phyloP scores from a whole-genome alignment of 352 stramenopile species.

The Phytophthora macrochlamydospora region DNA sequence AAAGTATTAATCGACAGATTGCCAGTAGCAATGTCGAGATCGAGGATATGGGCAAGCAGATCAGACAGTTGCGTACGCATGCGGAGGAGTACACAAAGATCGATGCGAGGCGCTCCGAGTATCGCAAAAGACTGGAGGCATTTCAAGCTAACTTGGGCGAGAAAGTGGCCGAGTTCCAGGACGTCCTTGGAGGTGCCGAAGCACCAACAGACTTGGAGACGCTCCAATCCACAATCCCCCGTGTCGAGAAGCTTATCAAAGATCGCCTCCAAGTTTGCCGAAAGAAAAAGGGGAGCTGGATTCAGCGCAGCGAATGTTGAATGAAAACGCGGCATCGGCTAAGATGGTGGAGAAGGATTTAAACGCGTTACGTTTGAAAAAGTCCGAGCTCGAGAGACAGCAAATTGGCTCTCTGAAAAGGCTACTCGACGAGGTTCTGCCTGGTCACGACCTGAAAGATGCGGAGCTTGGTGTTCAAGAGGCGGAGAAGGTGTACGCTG shows the following conservation, averaged over 20 bases:
- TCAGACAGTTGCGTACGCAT: constrained; percentile 58
- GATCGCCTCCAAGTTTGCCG: constrained; percentile 28
- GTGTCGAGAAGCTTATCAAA: constrained; percentile 31
- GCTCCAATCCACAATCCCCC: constrained; percentile 23
- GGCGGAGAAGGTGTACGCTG: constrained; percentile 68
- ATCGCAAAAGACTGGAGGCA: constrained; percentile 47
- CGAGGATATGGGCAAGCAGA: constrained; percentile 47
- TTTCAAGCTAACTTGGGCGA: constrained; percentile 50
- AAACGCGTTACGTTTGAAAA: constrained; percentile 41
- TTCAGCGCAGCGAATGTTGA: constrained; percentile 43
- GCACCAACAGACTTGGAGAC: constrained; percentile 36
- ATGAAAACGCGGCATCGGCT: constrained; percentile 55
- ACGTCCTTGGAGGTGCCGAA: constrained; percentile 29
- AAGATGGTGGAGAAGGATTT: constrained; percentile 60
- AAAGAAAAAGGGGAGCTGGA: constrained; percentile 35
- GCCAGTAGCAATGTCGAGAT: constrained; percentile 50
- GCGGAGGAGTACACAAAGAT: constrained; percentile 56
- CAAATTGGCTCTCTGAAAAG: constrained; percentile 56
- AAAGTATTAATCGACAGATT: constrained; percentile 48
- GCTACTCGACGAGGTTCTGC: constrained; percentile 53
- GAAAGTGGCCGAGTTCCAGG: constrained; percentile 52
- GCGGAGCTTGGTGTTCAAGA: constrained; percentile 56
- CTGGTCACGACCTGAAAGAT: constrained; percentile 46
- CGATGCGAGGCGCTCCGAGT: constrained; percentile 52
- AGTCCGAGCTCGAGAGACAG: constrained; percentile 57